phyloP scores from a whole-genome alignment of 495 filamentous ascomycete genomes.

The Lasiosphaeria miniovina region DNA sequence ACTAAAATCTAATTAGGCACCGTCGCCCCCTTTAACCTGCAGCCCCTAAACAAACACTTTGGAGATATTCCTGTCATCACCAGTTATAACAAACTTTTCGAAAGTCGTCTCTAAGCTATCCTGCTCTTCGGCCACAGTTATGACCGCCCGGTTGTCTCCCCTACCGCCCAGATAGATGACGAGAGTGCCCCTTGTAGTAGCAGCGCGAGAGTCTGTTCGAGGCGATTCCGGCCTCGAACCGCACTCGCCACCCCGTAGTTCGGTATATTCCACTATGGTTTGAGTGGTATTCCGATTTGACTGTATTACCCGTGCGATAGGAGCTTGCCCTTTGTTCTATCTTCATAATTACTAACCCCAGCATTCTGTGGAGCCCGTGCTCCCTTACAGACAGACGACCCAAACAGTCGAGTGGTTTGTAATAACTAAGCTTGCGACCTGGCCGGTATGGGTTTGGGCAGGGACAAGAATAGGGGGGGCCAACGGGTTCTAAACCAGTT shows the following conservation, averaged over 20 bases:
- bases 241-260: neutral
- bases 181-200: slow-evolving; percentile 28
- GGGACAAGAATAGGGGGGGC: too few relatives aligned
- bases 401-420: too few relatives aligned
- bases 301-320: too few relatives aligned
- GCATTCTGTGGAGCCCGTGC: too few relatives aligned
- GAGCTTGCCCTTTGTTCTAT: too few relatives aligned
- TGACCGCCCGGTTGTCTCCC: slow-evolving; percentile 42
- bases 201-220: neutral
- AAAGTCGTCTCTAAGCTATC: slow-evolving; percentile 49
- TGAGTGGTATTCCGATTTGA: neutral
- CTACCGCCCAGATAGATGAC: slow-evolving; percentile 41
- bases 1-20: neutral
- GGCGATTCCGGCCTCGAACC: neutral
- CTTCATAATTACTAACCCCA: too few relatives aligned
- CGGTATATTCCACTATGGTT: neutral
- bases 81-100: slow-evolving; percentile 65
- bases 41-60: slow-evolving; percentile 57
- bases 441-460: too few relatives aligned
- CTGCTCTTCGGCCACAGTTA: slow-evolving; percentile 52
- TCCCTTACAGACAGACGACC: too few relatives aligned
- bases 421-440: too few relatives aligned
- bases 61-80: slow-evolving; percentile 61
- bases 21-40: slow-evolving; percentile 32
- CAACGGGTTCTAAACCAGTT: too few relatives aligned